Base-by-base conservation (phyloP, 768 basidiomycete species). In the Jaapia argillacea region DNA sequence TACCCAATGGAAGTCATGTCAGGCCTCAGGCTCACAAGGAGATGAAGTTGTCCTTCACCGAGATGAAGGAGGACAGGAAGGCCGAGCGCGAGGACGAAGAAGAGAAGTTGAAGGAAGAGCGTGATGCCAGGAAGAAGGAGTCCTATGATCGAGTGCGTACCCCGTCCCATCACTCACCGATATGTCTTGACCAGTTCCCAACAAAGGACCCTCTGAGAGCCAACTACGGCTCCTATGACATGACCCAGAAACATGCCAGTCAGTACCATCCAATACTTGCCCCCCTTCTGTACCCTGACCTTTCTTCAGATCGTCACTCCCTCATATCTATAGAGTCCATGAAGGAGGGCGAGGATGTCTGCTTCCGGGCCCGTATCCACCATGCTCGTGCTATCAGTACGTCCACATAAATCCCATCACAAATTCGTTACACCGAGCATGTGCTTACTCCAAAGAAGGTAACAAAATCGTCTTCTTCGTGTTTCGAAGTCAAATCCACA, bases 21-120 rank as follows among this genome's bases (percentile, higher is more conserved):
- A 10, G 28, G 28, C 16, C 28, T n/a, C n/a, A n/a, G n/a, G n/a
- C n/a, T n/a, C n/a, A n/a, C n/a, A n/a, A n/a, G n/a, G 28, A 14
- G 25, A 40, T 31, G 48, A 6, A 37, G 36, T 3, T 49, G 12
- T 53, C 51, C 3, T 54, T 56, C 46, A 55, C 54, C 1, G 55
- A 55, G 45, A 45, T 51, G 46, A 55, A 53, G 46, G 48, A 48
- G 10, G 43, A 55, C 14, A 44, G 55, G 12, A 45, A 35, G 45
- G 23, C 35, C n/a, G 55, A 56, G 18, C 49, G 58, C 23, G 52
- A 55, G 35, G 44, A 24, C 1, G 43, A 52, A n/a, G 52, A 57
- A 10, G 46, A 54, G 22, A 48, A 46, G 36, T 51, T 54, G 24
- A 35, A 41, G 1, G 47, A 49, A 12, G 23, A 24, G 27, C 47